Conservation (phyloP, 2,329 filamentous ascomycete genomes). For the Alternaria incomplexa region DNA sequence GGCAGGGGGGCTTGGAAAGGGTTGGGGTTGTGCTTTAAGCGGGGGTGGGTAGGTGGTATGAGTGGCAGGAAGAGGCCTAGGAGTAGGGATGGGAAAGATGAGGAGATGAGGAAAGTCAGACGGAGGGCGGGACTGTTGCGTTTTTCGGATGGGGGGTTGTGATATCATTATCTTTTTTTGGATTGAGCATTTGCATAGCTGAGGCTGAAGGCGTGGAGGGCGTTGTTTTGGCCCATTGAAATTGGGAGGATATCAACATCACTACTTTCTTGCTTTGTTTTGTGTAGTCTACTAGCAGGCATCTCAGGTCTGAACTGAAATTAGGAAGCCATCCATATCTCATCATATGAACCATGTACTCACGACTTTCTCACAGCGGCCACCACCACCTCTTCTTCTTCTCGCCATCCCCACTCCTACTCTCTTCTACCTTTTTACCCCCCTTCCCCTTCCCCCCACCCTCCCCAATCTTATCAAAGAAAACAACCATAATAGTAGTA, state of each 20-base stretch:
- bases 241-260: neutral
- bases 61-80: neutral
- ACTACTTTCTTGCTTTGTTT: neutral
- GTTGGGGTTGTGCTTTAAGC: neutral
- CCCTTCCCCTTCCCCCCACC: neutral
- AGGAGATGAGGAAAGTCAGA: neutral
- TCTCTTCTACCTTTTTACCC: constrained; percentile 11
- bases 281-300: neutral
- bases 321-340: neutral
- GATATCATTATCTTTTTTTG: neutral
- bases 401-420: constrained; percentile 23
- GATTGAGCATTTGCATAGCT: neutral
- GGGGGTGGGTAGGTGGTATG: neutral
- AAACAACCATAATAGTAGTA: constrained; percentile 60
- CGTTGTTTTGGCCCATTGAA: neutral
- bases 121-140: neutral
- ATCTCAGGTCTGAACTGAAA: neutral
- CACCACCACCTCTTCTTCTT: neutral
- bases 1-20: constrained; percentile 1
- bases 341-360: neutral
- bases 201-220: neutral
- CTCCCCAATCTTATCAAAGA: constrained; percentile 54
- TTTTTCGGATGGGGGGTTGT: neutral
- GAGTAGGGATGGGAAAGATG: neutral
- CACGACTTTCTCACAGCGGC: neutral